Base-by-base conservation (phyloP, 805 yeast species). In the Tetrapisispora pingtungensis region DNA sequence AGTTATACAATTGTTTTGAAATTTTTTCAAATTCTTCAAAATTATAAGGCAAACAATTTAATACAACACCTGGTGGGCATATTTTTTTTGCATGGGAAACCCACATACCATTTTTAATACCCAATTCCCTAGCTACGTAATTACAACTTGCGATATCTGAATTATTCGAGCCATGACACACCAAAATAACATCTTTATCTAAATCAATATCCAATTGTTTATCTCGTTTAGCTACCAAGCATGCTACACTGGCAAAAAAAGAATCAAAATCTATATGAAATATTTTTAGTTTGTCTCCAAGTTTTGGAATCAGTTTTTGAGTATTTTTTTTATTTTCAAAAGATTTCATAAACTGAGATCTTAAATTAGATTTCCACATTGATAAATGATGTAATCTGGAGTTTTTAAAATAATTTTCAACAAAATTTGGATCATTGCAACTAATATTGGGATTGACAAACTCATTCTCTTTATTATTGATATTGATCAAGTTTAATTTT, bases 61-160 rank as follows among this genome's bases (percentile, higher is more conserved):
- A 59, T 4, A 76, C 65, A 4, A 49, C 46, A 7, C 46, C 54
- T 0, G 62, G 45, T 0, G 93, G 95, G 54, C 97, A 85, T 30
- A 76, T 47, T 33, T 64, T 61, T 48, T 64, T 68, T 0, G 97
- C 97, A 1, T 67, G 51, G 1, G 78, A 67, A 1, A 85, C 74
- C 95, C 97, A 93, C 93, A 83, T 85, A 0, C 97, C 97, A 58
- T 93, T 89, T 24, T 59, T 67, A 4, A 90, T 80, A 0, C 97
- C 97, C 46, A 52, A 68, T n/a, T 68, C 58, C 26, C 98, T 70
- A 0, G 97, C 96, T 4, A 72, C 79, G 59, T 93, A 93, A 59
- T 93, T 93, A 57, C 97, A 88, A 46, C 95, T 84, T 0, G 97
- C 93, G 13, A 93, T 70, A 60, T 90, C 97, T 0, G 97, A 59